Evolutionary conservation across 768 basidiomycete species (phyloP), one percentile per base, ranked within the genome.

Genomic region (Rhizopogon sp.): DNA sequence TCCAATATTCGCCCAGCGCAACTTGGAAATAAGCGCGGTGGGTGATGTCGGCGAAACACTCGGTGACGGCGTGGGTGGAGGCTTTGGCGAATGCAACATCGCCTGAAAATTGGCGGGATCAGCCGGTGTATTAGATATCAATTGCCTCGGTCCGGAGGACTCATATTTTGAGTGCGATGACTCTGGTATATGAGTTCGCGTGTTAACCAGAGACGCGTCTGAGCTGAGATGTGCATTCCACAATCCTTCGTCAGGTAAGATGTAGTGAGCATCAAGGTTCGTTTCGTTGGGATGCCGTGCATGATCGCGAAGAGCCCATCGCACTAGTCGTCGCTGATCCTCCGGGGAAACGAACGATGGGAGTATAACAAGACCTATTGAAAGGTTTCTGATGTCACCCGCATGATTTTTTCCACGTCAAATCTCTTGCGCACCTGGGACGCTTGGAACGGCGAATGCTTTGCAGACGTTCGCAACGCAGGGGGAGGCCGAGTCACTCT

Each of bases 1-100:
- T 9, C 96, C 96, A 47, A 99, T 88, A 63, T 96, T 98, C 1
- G 93, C 88, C 96, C 96, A 99, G 46, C 96, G 81, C 46, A 99
- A 68, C 66, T 90, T 94, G 5, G 75, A 76, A 14, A 95, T 62
- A 13, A 98, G 79, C 28, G 79, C 71, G 1, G 80, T 80, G 2
- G 82, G 72, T 3, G 69, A 66, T 7, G 74, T 66, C 1, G 86
- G 77, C 10, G 70, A 75, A 3, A 81, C 74, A 2, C 83, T 82
- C 2, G 76, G 65, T 3, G 91, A 90, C 8, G 94, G 90, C 3
- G 80, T 72, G 3, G 81, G 77, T 4, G 81, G 79, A 5, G 75
- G 82, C 65, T 88, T 88, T 1, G 85, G 80, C 2, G 78, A 74
- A 8, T 75, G 68, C 0, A 77, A 73, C 28, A 95, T 73, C 9